Conservation (phyloP, 2,329 filamentous ascomycete species). For the Pseudogymnoascus sp. region DNA sequence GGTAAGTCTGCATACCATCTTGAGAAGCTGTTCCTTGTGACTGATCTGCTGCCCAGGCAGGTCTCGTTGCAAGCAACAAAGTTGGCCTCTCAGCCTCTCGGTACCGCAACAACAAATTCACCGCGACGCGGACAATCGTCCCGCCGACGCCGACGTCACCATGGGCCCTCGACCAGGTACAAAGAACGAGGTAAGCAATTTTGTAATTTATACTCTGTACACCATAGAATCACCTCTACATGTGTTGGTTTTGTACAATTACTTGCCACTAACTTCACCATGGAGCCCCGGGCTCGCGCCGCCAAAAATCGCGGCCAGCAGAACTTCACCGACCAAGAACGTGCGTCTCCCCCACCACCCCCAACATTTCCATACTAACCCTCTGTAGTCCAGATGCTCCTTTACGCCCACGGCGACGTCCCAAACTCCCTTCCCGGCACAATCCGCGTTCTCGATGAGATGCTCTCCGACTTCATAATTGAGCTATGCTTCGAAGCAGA, state of each 20-base stretch:
- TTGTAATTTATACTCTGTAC: not conserved
- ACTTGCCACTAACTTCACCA: slow-evolving; percentile 25
- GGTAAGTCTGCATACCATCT: slow-evolving; percentile 15
- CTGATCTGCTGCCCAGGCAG: not conserved
- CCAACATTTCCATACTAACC: slow-evolving; percentile 15
- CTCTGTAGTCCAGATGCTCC: slow-evolving; percentile 57
- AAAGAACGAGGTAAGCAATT: not conserved
- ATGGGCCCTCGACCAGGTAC: not conserved
- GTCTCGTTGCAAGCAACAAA: not conserved
- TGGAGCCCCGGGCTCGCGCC: slow-evolving; percentile 69
- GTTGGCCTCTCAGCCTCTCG: not conserved
- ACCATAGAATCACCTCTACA: not conserved
- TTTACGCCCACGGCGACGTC: slow-evolving; percentile 75
- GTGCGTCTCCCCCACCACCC: slow-evolving; percentile 38
- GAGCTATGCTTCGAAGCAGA: slow-evolving; percentile 87
- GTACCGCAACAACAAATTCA: slow-evolving; percentile 7
- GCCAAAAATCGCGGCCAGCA: slow-evolving; percentile 76
- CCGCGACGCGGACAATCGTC: not conserved
- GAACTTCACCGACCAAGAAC: slow-evolving; percentile 66
- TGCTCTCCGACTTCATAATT: slow-evolving; percentile 93
- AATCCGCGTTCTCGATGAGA: slow-evolving; percentile 82
- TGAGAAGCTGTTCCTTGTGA: slow-evolving; percentile 1
- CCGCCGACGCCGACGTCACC: not conserved
- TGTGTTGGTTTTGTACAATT: not conserved
- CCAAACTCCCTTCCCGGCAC: slow-evolving; percentile 73